Evolutionary conservation across 1,139 yeast genomes (phyloP).

Genomic region (Zygosaccharomyces sapae): DNA sequence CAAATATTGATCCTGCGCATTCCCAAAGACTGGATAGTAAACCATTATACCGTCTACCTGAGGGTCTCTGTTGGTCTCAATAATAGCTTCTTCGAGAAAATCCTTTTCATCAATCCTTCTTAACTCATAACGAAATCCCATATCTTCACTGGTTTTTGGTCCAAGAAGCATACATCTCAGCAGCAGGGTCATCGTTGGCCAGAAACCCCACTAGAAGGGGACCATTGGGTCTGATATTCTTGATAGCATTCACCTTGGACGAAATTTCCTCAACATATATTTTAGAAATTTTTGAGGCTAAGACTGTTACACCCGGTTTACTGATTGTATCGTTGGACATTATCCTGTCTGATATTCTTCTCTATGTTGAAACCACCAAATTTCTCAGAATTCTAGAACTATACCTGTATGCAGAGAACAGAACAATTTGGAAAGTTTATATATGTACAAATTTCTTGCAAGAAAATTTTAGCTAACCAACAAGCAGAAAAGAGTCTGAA

Average conservation of each 20-base stretch:
- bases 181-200: slow-evolving; percentile 94
- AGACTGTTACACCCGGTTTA: slow-evolving; percentile 66
- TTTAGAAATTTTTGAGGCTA: slow-evolving; percentile 86
- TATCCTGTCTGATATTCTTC: neutral
- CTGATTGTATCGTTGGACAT: slow-evolving; percentile 17
- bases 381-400: too few species aligned
- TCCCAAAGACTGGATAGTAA: slow-evolving; percentile 97
- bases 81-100: slow-evolving; percentile 75
- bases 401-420: too few species aligned
- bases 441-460: neutral
- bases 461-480: neutral
- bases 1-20: slow-evolving; percentile 87
- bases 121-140: slow-evolving; percentile 82
- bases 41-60: slow-evolving; percentile 89
- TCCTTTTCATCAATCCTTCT: slow-evolving; percentile 67
- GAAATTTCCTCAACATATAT: slow-evolving; percentile 70
- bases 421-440: neutral
- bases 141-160: slow-evolving; percentile 82
- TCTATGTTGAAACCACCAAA: too few species aligned
- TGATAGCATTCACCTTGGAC: slow-evolving; percentile 50
- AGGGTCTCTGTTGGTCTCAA: slow-evolving; percentile 75
- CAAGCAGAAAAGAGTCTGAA: neutral
- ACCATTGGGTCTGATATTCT: slow-evolving; percentile 31
- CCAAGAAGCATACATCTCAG: slow-evolving; percentile 92
- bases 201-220: slow-evolving; percentile 87